Base-by-base conservation (phyloP, 768 basidiomycete genomes). In the Antrodiella citrinella region DNA sequence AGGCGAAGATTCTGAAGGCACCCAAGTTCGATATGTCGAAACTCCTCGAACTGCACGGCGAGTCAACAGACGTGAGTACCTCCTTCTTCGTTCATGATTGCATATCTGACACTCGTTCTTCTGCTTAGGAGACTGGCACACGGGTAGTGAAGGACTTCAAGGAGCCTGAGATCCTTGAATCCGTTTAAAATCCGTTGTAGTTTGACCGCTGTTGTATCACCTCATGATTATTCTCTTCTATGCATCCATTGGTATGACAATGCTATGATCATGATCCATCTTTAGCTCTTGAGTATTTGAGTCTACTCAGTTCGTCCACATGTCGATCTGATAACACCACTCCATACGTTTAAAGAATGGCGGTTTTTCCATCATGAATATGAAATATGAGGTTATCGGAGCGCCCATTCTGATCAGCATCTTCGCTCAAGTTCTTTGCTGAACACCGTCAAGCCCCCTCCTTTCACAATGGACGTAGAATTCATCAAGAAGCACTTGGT, bases 1-100 rank as follows among this genome's bases (percentile, higher is more conserved):
- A 99, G 78, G 94, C 89, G 61, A 99, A 99, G 81, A 97, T 99
- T 67, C 77, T 99, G 64, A 98, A 97, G 74, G 77, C 94, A 56
- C 96, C 96, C 57, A 96, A 95, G 70, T 93, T 95, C 68, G 94
- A 96, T 69, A 77, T 92, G 50, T 83, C 87, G 57, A 98, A 98
- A 74, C 77, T 98, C 46, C 81, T 98, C 57, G 96, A 99, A 70
- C 82, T 95, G 51, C 96, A 98, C 69, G 92, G 93, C 56, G 94
- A 96, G 70, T 83, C 89, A 59, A 88, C 84, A 62, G 91, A 95
- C 62, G 94, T 93, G 65, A 63, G 92, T 81, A 26, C 44, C 35
- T 53, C 40, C 52, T 46, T 38, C 21, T 23, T 13, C 38, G 18
- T 30, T 25, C 43, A 30, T 23, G 9, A 53, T 10, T 50, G 30